These are phyloP conservation scores for Cordyceps cicadae DNA, from an alignment of 2,329 filamentous ascomycete species.

Conservation along the genomic window DNA sequence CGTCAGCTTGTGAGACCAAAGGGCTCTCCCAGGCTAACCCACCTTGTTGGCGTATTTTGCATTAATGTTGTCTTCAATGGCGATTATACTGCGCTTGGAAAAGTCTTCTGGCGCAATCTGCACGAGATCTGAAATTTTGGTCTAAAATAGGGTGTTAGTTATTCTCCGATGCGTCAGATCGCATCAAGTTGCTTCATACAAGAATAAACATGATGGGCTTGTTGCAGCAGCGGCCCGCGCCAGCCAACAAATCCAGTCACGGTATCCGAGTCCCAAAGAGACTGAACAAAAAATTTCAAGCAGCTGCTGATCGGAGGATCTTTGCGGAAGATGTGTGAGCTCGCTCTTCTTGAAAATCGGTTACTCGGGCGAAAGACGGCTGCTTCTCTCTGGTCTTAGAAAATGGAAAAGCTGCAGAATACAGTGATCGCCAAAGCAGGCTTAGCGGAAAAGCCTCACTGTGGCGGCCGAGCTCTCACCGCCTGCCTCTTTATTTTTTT, in stretches of 20 bases:
- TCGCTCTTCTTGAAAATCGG: neutral
- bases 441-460: conserved; percentile 1
- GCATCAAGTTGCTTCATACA: conserved; percentile 22
- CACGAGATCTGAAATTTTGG: conserved; percentile 88
- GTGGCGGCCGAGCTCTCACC: neutral
- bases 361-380: neutral
- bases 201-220: conserved; percentile 41
- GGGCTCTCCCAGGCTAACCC: neutral
- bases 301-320: neutral
- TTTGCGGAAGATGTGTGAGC: neutral
- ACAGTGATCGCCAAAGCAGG: neutral
- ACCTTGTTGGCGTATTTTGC: conserved; percentile 93
- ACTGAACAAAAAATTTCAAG: neutral
- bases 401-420: neutral
- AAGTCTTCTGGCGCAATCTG: conserved; percentile 89
- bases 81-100: conserved; percentile 68
- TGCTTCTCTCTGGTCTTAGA: neutral
- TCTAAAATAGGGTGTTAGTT: conserved; percentile 43
- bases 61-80: conserved; percentile 95
- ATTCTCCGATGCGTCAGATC: neutral
- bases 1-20: neutral
- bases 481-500: neutral
- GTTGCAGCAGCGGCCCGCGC: neutral
- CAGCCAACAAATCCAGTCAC: neutral
- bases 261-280: no score